Evolutionary conservation across 2,329 filamentous ascomycete species (phyloP), one percentile per base, ranked within the genome.

Genomic region (Cladosporium sp.): DNA sequence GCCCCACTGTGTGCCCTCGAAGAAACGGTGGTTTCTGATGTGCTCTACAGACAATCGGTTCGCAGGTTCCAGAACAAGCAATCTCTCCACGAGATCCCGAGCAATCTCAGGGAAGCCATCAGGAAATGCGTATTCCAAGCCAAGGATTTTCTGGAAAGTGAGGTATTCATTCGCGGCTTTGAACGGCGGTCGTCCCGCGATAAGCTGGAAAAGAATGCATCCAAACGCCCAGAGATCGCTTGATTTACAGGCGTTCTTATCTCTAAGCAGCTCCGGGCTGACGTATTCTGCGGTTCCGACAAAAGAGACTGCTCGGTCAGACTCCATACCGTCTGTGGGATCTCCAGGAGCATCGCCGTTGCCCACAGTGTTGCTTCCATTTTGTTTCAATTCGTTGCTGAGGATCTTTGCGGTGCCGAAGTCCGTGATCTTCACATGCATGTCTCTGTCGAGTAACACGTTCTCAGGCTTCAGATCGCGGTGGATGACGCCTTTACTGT

Each of bases 201-300:
- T 80, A 25, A 99, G 83, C 74, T 99, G 94, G 73, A 96, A 99
- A 63, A 99, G 86, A 67, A 99, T 99, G 77, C 94, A 99, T 9
- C 94, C 94, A 77, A 96, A 99, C 2, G 94, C 94, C 94, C 94
- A 99, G 51, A 99, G 76, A 75, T 99, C 94, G 73, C 94, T 97
- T 43, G 93, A 90, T 76, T 97, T 99, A 79, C 93, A 97, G 19
- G 93, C 94, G 69, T 90, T 95, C 78, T 97, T 97, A 70, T 96
- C 92, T 30, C 90, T 96, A 57, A 99, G 80, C n/a, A 99, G 81
- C 73, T 99, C 94, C 0, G 94, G 94, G 70, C 94, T 97, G 66
- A 99, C 94, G 69, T 99, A 99, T 74, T 99, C 94, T 11, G 94
- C 94, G 0, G 94, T 99, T 38, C 94, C 94, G 42, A 99, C 94